Percentiles rank a stretch among this genome's conserved stretches.
These are phyloP conservation scores for Daldinia concentrica DNA, from an alignment of 495 filamentous ascomycete species.

Conservation along the genomic window DNA sequence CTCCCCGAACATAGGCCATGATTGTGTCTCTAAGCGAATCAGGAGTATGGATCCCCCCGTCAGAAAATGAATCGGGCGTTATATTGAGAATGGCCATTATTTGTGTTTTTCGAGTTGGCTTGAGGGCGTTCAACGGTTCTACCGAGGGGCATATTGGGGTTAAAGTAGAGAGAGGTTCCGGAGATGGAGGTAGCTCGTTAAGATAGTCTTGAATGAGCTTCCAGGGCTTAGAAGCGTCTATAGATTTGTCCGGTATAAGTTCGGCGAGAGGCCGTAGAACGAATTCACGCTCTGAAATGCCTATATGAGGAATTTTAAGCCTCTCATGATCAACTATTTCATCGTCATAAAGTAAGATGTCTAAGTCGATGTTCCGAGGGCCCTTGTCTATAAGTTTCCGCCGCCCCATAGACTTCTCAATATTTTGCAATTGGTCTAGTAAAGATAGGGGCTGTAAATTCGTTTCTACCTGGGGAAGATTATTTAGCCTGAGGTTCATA, in stretches of 20 bases:
- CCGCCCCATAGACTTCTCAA: constrained; percentile 81
- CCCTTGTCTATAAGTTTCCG: constrained; percentile 91
- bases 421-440: constrained; percentile 79
- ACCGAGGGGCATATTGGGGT: constrained; percentile 71
- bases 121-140: constrained; percentile 69
- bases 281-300: constrained; percentile 92
- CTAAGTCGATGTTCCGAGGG: constrained; percentile 90
- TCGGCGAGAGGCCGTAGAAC: constrained; percentile 90
- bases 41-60: constrained; percentile 73
- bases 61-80: constrained; percentile 97
- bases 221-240: constrained; percentile 60
- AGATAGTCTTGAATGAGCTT: constrained; percentile 68
- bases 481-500: constrained; percentile 26
- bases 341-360: constrained; percentile 88
- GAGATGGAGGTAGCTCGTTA: constrained; percentile 63
- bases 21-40: constrained; percentile 59
- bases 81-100: constrained; percentile 96
- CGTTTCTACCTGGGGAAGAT: constrained; percentile 75
- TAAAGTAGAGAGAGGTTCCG: constrained; percentile 68
- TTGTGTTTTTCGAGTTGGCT: constrained; percentile 71
- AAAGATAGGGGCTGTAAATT: constrained; percentile 76
- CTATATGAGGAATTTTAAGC: constrained; percentile 82
- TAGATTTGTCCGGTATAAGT: constrained; percentile 70
- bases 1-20: constrained; percentile 65
- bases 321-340: constrained; percentile 70